These are phyloP conservation scores for Quercus engelmannii DNA, from an alignment of 306 rosid species.

Conservation along the genomic window DNA sequence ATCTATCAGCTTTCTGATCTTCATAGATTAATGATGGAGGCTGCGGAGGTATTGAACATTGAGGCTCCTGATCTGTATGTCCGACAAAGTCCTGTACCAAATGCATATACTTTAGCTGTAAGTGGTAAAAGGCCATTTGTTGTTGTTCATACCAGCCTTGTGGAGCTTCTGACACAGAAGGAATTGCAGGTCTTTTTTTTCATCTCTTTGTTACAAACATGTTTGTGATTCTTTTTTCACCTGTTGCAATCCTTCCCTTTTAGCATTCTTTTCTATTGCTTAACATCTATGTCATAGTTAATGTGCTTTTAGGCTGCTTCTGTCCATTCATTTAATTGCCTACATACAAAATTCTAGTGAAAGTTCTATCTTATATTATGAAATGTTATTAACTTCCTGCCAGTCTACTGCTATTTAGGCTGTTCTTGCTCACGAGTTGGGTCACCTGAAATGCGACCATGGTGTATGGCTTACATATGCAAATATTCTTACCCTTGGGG, in stretches of 20 bases:
- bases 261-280: neutral
- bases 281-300: neutral
- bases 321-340: neutral
- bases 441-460: slow-evolving; percentile 96
- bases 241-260: neutral
- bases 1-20: slow-evolving; percentile 77
- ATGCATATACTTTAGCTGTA: slow-evolving; percentile 94
- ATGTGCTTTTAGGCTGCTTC: slow-evolving; percentile 3
- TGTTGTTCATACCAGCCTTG: slow-evolving; percentile 91
- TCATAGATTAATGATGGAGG: slow-evolving; percentile 73
- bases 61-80: slow-evolving; percentile 87
- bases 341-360: neutral
- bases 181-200: slow-evolving; percentile 74
- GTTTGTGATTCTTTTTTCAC: slow-evolving; percentile 2
- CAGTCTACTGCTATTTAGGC: slow-evolving; percentile 49
- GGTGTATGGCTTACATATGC: slow-evolving; percentile 98
- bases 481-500: slow-evolving; percentile 94
- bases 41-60: slow-evolving; percentile 72
- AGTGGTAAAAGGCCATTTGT: slow-evolving; percentile 90
- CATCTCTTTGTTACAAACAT: slow-evolving; percentile 3
- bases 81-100: slow-evolving; percentile 96
- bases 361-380: neutral
- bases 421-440: slow-evolving; percentile 99
- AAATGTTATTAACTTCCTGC: slow-evolving; percentile 22
- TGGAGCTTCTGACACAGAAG: slow-evolving; percentile 82